Evolutionary conservation across 306 rosid species (phyloP).

Genomic region (Quillaja saponaria): DNA sequence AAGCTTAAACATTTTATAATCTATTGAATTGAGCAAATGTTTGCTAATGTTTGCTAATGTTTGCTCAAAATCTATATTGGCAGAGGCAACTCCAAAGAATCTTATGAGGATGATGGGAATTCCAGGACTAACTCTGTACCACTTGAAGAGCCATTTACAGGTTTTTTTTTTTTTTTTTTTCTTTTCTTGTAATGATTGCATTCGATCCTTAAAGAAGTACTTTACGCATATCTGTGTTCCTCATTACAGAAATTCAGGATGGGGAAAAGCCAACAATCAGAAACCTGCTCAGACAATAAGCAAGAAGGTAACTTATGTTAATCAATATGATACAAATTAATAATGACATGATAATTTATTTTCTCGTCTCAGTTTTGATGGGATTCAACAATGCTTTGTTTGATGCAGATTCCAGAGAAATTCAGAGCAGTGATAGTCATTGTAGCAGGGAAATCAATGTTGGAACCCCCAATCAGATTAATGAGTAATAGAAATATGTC

Average conservation of each 20-base stretch:
- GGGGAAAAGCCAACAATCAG: slow-evolving; percentile 72
- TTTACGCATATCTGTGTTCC: slow-evolving; percentile 29
- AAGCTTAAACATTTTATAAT: slow-evolving; percentile 5
- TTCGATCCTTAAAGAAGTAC: slow-evolving; percentile 14
- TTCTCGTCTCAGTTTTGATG: slow-evolving; percentile 13
- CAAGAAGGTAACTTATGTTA: slow-evolving; percentile 57
- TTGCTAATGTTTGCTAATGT: slow-evolving; percentile 25
- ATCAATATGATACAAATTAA: slow-evolving; percentile 6
- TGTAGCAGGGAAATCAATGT: slow-evolving; percentile 50
- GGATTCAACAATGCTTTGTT: slow-evolving; percentile 1
- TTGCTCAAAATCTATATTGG: slow-evolving; percentile 15
- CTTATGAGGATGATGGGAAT: slow-evolving; percentile 87
- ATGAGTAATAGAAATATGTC: slow-evolving; percentile 64
- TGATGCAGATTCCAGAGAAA: slow-evolving; percentile 55
- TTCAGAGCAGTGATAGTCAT: slow-evolving; percentile 54
- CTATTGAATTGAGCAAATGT: neutral
- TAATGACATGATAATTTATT: slow-evolving; percentile 25
- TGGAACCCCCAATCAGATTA: slow-evolving; percentile 46
- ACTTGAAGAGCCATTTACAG: slow-evolving; percentile 98
- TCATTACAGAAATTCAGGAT: slow-evolving; percentile 76
- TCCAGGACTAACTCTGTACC: slow-evolving; percentile 91
- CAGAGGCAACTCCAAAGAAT: slow-evolving; percentile 98
- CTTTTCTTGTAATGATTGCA: slow-evolving; percentile 24
- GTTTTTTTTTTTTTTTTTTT: too few species aligned
- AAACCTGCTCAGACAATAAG: slow-evolving; percentile 50